Conservation (phyloP, 1,284 basidiomycete species). For the Malassezia pachydermatis region DNA sequence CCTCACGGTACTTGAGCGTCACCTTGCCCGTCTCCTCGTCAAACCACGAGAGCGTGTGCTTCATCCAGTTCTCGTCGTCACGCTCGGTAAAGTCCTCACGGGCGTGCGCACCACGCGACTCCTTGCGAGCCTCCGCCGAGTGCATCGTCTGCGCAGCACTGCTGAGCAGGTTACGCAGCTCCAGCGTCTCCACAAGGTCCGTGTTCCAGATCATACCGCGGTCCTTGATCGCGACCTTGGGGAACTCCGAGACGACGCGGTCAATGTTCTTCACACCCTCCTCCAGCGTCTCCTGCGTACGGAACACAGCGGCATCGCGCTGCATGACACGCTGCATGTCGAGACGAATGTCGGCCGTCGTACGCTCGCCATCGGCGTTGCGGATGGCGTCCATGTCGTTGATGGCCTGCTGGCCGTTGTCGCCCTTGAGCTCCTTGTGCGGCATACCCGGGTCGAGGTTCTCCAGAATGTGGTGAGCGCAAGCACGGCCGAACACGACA, state of each 20-base stretch:
- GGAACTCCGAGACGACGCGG: conserved; percentile 74
- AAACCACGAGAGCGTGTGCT: conserved; percentile 40
- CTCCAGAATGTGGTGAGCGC: conserved; percentile 93
- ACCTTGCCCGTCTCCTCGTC: conserved; percentile 55
- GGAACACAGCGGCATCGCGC: conserved; percentile 53
- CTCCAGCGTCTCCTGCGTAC: conserved; percentile 80
- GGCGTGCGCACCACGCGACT: conserved; percentile 93
- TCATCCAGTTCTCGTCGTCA: conserved; percentile 59
- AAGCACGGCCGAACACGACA: conserved; percentile 97
- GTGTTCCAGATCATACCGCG: conserved; percentile 86
- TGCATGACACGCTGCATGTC: conserved; percentile 99
- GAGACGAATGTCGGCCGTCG: conserved; percentile 80
- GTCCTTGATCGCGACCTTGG: conserved; percentile 90
- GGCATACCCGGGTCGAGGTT: conserved; percentile 78
- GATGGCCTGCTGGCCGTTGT: conserved; percentile 76
- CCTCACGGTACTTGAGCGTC: conserved; percentile 75
- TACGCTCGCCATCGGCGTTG: conserved; percentile 62
- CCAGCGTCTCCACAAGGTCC: conserved; percentile 90
- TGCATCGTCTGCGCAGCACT: conserved; percentile 92
- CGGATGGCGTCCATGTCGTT: conserved; percentile 82
- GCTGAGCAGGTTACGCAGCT: conserved; percentile 89
- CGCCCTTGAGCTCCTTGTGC: conserved; percentile 76
- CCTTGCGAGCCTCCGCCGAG: conserved; percentile 86
- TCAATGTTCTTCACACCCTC: conserved; percentile 81
- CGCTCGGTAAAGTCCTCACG: conserved; percentile 81